phyloP scores from a whole-genome alignment of 495 filamentous ascomycete species.

The Chaetomidium leptoderma region DNA sequence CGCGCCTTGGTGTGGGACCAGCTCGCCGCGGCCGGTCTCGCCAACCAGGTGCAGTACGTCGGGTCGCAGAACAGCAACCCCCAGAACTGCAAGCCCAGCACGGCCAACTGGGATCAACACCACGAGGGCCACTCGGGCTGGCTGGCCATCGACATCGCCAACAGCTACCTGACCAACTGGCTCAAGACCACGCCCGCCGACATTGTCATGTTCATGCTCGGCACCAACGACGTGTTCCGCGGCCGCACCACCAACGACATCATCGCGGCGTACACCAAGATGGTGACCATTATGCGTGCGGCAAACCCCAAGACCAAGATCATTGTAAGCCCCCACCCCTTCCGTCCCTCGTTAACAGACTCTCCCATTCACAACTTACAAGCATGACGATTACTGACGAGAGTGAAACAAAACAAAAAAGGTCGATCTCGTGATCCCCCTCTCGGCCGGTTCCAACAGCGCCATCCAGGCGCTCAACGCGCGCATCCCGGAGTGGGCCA shows the following conservation, averaged over 20 bases:
- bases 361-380: background rate
- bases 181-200: conserved; percentile 36
- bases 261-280: conserved; percentile 37
- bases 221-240: conserved; percentile 41
- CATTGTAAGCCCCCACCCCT: conserved; percentile 31
- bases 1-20: conserved; percentile 38
- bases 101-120: conserved; percentile 32
- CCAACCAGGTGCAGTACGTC: conserved; percentile 37
- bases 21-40: conserved; percentile 28
- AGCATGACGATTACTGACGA: background rate
- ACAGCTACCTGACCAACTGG: conserved; percentile 41
- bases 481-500: conserved; percentile 37
- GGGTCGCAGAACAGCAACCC: conserved; percentile 40
- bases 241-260: conserved; percentile 31
- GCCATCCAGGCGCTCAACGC: conserved; percentile 32
- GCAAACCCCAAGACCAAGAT: conserved; percentile 37
- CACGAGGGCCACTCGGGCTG: conserved; percentile 46
- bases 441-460: conserved; percentile 22
- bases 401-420: conserved; percentile 1
- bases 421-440: conserved; percentile 36
- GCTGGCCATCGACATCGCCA: conserved; percentile 43
- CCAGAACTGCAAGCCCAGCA: conserved; percentile 30
- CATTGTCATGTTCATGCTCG: conserved; percentile 43
- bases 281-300: conserved; percentile 35
- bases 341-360: too few species aligned